Base-by-base conservation (phyloP, 192 early-diverging fungal species). In the Phycomyces blakesleeanus region DNA sequence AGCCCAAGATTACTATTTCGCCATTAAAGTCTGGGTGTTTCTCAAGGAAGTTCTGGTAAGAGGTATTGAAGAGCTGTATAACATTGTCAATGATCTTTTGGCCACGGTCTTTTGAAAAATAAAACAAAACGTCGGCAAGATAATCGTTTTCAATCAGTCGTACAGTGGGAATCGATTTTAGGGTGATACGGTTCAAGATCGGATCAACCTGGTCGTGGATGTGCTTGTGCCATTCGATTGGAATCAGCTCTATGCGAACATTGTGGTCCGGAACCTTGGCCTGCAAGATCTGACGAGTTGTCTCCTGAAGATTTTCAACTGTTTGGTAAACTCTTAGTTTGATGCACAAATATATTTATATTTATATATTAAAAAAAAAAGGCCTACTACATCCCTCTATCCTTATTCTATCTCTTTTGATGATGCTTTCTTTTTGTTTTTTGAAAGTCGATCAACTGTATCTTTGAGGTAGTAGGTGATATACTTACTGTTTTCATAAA, bases 21-120 rank as follows among this genome's bases (percentile, higher is more conserved):
- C 89, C 89, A 42, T 73, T 71, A 59, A 90, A 90, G 16, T 73
- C 66, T 2, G 89, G 85, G 61, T 90, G 74, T 18, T 68, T 69
- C 16, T 57, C 66, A 51, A 82, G 56, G 49, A 89, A 89, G 16
- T 69, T 63, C 1, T 66, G 53, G 56, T 89, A 89, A 0, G 84
- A 70, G 15, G 68, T 66, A 44, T 76, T 76, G 34, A 68, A 76
- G 12, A 71, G 34, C 0, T 67, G 20, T 6, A 64, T 71, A 3
- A 76, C 66, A 29, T 76, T 54, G 22, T 76, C 65, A 0, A 71
- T 54, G 25, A 76, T 71, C 0, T 18, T 62, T 60, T 76, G 74
- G 22, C 74, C 74, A 6, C 69, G 60, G 14, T 61, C 64, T 51
- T 76, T 76, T 15, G 74, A 66, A 27, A 76, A 71, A 40, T 76